Evolutionary conservation across 2,329 filamentous ascomycete genomes (phyloP).

Genomic region (Talaromyces piceae): DNA sequence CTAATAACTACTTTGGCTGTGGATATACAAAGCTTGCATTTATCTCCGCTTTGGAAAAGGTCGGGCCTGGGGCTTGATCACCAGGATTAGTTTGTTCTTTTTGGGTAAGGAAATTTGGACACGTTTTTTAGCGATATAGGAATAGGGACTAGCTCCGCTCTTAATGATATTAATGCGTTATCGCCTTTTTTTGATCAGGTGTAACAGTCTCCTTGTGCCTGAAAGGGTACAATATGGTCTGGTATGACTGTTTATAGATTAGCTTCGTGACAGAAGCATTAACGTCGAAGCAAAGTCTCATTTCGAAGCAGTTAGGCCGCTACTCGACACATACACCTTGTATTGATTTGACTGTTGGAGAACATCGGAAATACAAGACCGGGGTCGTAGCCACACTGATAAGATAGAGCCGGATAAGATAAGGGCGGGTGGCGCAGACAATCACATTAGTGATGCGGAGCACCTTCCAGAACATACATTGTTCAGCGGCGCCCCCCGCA

Average conservation of each 20-base stretch:
- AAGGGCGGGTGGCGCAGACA: background rate
- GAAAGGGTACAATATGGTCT: too few relatives aligned
- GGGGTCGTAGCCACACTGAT: too few relatives aligned
- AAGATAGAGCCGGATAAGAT: constrained; percentile 6
- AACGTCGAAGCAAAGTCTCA: too few relatives aligned
- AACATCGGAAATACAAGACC: too few relatives aligned
- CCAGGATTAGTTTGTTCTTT: too few relatives aligned
- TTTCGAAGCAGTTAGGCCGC: too few relatives aligned
- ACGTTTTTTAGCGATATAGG: background rate
- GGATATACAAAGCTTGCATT: background rate
- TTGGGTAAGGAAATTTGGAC: background rate
- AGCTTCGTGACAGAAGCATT: too few relatives aligned
- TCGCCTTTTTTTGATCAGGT: too few relatives aligned
- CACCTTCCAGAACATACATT: constrained; percentile 22
- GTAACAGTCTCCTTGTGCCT: too few relatives aligned
- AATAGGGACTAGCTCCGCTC: constrained; percentile 1
- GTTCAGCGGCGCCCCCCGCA: background rate
- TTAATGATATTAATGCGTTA: background rate
- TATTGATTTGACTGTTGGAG: too few relatives aligned
- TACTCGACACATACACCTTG: too few relatives aligned
- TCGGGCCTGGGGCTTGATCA: background rate
- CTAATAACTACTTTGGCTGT: background rate
- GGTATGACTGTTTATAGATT: too few relatives aligned
- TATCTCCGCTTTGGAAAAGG: background rate
- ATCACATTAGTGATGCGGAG: constrained; percentile 12